These are phyloP conservation scores for Penicillium sclerotiorum DNA, from an alignment of 2,329 filamentous ascomycete species.

Conservation along the genomic window DNA sequence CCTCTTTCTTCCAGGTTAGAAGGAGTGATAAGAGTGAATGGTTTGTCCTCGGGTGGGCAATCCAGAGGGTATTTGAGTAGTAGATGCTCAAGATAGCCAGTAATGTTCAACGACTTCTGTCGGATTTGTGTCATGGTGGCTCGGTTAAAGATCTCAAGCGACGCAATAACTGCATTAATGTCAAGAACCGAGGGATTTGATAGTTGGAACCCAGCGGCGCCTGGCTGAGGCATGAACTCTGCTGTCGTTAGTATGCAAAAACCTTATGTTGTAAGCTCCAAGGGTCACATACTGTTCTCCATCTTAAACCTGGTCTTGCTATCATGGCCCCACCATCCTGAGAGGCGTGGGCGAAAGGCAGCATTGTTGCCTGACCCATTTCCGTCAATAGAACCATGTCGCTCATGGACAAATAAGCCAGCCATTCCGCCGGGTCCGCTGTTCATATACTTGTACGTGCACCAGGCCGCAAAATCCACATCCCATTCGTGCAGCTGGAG, in stretches of 20 bases:
- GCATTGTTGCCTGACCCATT: conserved; percentile 40
- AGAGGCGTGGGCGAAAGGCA: conserved; percentile 66
- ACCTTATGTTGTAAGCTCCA: neutral
- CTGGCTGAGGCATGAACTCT: conserved; percentile 72
- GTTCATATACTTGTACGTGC: conserved; percentile 93
- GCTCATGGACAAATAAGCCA: conserved; percentile 77
- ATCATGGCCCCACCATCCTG: conserved; percentile 87
- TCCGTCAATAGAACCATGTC: conserved; percentile 57
- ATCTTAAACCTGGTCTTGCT: conserved; percentile 78
- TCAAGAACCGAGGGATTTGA: conserved; percentile 82
- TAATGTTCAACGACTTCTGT: conserved; percentile 71
- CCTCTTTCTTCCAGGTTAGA: conserved; percentile 68
- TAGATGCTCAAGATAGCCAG: conserved; percentile 73
- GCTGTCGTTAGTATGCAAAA: conserved; percentile 6
- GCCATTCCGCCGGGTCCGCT: conserved; percentile 80
- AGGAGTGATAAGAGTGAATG: conserved; percentile 71
- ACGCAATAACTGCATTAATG: conserved; percentile 71
- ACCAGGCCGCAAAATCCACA: conserved; percentile 91
- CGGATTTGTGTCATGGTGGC: conserved; percentile 71
- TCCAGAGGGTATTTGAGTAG: conserved; percentile 49
- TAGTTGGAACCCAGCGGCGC: conserved; percentile 81
- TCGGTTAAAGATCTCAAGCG: conserved; percentile 72
- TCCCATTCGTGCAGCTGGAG: conserved; percentile 82
- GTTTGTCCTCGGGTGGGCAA: conserved; percentile 32
- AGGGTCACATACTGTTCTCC: conserved; percentile 60